These are phyloP conservation scores for Polysphondylium violaceum DNA, from an alignment of 78 protist species.

Conservation along the genomic window DNA sequence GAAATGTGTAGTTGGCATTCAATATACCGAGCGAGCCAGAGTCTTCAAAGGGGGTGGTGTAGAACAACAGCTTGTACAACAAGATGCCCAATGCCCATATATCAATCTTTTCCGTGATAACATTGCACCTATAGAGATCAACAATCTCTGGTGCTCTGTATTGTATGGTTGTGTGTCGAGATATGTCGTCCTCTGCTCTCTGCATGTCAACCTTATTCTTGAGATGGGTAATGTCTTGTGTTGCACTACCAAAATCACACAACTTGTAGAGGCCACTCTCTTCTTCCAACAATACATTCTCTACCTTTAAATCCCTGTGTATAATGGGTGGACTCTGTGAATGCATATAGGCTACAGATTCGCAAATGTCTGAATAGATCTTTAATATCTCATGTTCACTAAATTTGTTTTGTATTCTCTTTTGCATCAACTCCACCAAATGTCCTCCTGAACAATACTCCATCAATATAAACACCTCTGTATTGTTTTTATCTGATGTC, in stretches of 20 bases:
- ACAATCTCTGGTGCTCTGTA: constrained; percentile 91
- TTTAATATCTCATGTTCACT: constrained; percentile 65
- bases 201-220: constrained; percentile 60
- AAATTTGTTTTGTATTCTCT: background rate
- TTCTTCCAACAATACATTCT: constrained; percentile 78
- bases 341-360: constrained; percentile 67
- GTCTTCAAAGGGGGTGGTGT: constrained; percentile 69
- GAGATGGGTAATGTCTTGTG: constrained; percentile 7
- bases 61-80: constrained; percentile 77
- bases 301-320: constrained; percentile 87
- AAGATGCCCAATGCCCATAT: constrained; percentile 91
- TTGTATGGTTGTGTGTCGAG: constrained; percentile 79
- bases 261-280: constrained; percentile 61
- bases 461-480: constrained; percentile 76
- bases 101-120: constrained; percentile 84
- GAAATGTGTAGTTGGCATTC: constrained; percentile 52
- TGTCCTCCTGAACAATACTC: constrained; percentile 84
- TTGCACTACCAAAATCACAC: constrained; percentile 87
- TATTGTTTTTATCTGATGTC: background rate
- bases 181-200: constrained; percentile 75
- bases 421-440: constrained; percentile 60
- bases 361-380: constrained; percentile 67
- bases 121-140: constrained; percentile 82
- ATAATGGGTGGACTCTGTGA: constrained; percentile 47
- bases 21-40: constrained; percentile 63